A percentile compares a stretch with the other conserved stretches of the same genome.
Evolutionary conservation across 2,329 filamentous ascomycete genomes (phyloP).

Genomic region (Cytospora paraplurivora): DNA sequence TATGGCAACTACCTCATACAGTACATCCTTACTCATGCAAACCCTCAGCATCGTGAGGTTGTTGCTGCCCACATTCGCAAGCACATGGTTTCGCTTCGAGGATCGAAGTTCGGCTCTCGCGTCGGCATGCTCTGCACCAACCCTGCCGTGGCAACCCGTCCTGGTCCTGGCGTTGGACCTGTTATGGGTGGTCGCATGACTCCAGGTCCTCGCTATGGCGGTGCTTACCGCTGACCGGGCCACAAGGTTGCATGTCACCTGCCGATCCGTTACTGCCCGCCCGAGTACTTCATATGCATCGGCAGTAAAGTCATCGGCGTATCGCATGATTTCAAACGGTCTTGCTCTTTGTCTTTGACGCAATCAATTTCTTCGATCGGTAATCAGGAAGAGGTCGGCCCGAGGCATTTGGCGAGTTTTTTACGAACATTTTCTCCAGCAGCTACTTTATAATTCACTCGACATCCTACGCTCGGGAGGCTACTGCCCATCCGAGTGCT

Average conservation of each 20-base stretch:
- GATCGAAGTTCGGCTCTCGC: conserved; percentile 96
- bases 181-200: conserved; percentile 61
- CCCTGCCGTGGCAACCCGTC: conserved; percentile 83
- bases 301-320: not conserved
- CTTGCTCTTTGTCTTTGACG: conserved; percentile 22
- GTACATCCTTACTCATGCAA: conserved; percentile 90
- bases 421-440: conserved; percentile 41
- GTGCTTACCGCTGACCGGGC: conserved; percentile 58
- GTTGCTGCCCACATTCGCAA: conserved; percentile 95
- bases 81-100: conserved; percentile 98
- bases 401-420: conserved; percentile 39
- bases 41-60: conserved; percentile 85
- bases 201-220: conserved; percentile 60
- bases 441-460: conserved; percentile 42
- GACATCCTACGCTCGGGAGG: conserved; percentile 44
- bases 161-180: conserved; percentile 77
- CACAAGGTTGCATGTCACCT: not conserved
- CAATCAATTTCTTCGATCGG: conserved; percentile 33
- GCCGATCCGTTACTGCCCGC: conserved; percentile 8
- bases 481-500: conserved; percentile 41
- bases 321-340: not conserved
- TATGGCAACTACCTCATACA: conserved; percentile 99
- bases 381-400: conserved; percentile 35
- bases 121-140: conserved; percentile 99
- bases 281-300: conserved; percentile 7